Conservation (phyloP, 371 early-diverging fungal genomes). For the Syncephalastrum racemosum region DNA sequence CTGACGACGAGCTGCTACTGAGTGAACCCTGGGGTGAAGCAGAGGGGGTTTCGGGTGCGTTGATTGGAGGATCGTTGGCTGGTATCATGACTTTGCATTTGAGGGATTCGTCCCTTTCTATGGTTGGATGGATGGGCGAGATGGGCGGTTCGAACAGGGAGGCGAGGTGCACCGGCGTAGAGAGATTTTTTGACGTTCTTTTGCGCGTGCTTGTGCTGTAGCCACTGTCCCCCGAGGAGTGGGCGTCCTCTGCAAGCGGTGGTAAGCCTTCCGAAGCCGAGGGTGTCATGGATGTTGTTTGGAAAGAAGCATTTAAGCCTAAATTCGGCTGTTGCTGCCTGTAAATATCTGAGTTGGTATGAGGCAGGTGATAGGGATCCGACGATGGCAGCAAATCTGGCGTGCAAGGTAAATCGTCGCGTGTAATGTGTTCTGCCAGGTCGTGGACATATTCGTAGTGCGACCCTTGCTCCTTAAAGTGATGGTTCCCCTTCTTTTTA, state of each 20-base stretch:
- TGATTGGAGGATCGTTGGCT: background rate
- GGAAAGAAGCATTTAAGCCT: background rate
- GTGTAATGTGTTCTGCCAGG: background rate
- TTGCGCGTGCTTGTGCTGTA: constrained; percentile 13
- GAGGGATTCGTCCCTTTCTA: constrained; percentile 1
- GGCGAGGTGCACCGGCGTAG: constrained; percentile 16
- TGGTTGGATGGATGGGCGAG: background rate
- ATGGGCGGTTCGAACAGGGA: constrained; percentile 21
- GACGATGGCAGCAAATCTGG: background rate
- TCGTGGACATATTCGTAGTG: background rate
- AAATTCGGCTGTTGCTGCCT: background rate
- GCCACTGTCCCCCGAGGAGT: constrained; percentile 21
- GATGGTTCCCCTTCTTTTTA: constrained; percentile 3
- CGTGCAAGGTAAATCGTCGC: background rate
- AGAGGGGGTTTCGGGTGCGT: background rate
- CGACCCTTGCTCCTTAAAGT: constrained; percentile 8
- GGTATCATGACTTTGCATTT: background rate
- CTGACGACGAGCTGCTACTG: constrained; percentile 1
- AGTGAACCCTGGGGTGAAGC: no score
- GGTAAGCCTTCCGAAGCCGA: constrained; percentile 4
- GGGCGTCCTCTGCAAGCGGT: constrained; percentile 6
- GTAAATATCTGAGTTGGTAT: background rate
- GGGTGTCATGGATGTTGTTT: background rate
- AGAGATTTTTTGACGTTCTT: background rate
- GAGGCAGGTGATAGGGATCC: background rate